Conservation (phyloP, 2,329 filamentous ascomycete genomes). For the Aspergillus flavus region DNA sequence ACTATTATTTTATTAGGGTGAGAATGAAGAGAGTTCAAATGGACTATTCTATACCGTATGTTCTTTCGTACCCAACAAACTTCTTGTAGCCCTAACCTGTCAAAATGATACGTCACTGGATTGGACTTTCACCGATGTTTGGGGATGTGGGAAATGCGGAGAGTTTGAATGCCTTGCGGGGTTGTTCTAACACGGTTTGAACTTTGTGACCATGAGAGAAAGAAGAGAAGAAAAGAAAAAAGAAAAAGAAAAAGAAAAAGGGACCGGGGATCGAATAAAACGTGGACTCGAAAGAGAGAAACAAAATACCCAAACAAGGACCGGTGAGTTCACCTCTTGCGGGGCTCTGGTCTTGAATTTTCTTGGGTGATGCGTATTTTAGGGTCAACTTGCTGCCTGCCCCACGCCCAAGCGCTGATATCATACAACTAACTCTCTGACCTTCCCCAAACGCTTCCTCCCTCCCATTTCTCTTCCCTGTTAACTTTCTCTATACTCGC, state of each 20-base stretch:
- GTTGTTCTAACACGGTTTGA: no score
- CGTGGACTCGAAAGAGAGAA: no score
- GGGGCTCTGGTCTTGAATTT: slow-evolving; percentile 5
- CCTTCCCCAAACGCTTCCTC: not conserved
- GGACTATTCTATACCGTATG: not conserved
- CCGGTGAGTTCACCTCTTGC: slow-evolving; percentile 11
- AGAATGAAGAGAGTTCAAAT: not conserved
- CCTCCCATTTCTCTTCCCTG: slow-evolving; percentile 13
- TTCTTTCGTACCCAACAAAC: not conserved
- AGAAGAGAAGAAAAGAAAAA: not conserved
- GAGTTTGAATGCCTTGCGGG: not conserved
- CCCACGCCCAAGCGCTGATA: slow-evolving; percentile 12
- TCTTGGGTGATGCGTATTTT: slow-evolving; percentile 12
- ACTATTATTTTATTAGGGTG: not conserved
- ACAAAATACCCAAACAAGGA: slow-evolving; percentile 11
- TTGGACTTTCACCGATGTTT: not conserved
- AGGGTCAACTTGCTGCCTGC: not conserved
- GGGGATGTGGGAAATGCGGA: not conserved
- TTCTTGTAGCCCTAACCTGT: not conserved
- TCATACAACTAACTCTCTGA: not conserved
- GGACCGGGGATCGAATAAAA: not conserved
- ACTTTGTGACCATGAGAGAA: not conserved
- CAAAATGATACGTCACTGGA: not conserved
- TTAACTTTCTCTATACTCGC: slow-evolving; percentile 3
- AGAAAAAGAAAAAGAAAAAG: not conserved